Base-by-base conservation (phyloP, 257 asterid species). In the Paraleonurus japonicus region DNA sequence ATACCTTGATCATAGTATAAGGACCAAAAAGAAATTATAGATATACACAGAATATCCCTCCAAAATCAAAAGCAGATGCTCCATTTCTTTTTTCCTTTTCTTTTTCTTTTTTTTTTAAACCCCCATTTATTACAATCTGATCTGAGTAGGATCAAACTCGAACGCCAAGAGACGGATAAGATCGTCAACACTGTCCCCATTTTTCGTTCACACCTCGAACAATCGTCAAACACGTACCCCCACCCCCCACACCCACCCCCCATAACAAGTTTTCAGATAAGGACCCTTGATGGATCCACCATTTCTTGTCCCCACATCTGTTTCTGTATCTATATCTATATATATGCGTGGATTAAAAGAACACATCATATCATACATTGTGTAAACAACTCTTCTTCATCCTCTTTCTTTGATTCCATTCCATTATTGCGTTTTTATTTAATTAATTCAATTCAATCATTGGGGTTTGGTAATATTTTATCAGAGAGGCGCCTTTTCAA, bases 341-440 rank as follows among this genome's bases (percentile, higher is more conserved):
- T 10, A 70, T 28, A n/a, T 30, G 19, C 8, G 22, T n/a, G 24
- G 8, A 24, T 7, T 15, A 3, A 60, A 60, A 28, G 24, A 2
- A 4, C 23, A 15, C 65, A 60, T 30, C 19, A n/a, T 4, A 12
- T 41, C 19, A 43, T 43, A 2, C n/a, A 26, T 59, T 3, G 23
- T 15, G 3, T 35, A 23, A 2, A 11, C 10, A 47, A 59, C 59
- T 17, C 47, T 30, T 55, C 37, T 69, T 17, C 45, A 30, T 37
- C 65, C 0, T 27, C 2, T 76, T 45, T 55, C 58, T 23, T 20
- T 11, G 19, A 62, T 68, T 51, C 64, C 76, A 62, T 68, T 51
- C 64, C 76, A 67, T 60, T 26, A 60, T 72, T 72, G 72, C 41
- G 55, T 55, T n/a, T n/a, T n/a, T n/a, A n/a, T n/a, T n/a, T n/a